These are phyloP conservation scores for Colletotrichum godetiae DNA, from an alignment of 2,329 filamentous ascomycete species.

Conservation along the genomic window DNA sequence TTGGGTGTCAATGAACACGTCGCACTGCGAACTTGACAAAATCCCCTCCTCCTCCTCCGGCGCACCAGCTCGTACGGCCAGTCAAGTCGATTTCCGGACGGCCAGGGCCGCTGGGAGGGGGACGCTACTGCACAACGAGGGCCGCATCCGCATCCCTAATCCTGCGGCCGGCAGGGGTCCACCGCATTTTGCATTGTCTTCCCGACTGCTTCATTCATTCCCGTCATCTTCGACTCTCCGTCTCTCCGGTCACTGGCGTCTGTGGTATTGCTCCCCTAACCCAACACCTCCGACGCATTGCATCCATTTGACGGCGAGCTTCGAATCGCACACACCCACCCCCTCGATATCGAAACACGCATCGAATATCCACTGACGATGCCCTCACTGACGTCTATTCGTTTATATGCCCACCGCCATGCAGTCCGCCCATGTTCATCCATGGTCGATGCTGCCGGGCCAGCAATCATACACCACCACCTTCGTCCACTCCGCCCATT, in stretches of 20 bases:
- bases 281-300: slow-evolving; percentile 13
- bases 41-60: slow-evolving; percentile 8
- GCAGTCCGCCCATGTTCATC: slow-evolving; percentile 4
- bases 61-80: slow-evolving; percentile 13
- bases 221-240: background rate
- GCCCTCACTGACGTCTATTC: slow-evolving; percentile 34
- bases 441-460: slow-evolving; percentile 15
- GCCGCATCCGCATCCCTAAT: slow-evolving; percentile 34
- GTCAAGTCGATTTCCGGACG: slow-evolving; percentile 2
- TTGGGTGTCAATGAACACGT: slow-evolving; percentile 30
- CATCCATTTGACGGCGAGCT: background rate
- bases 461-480: background rate
- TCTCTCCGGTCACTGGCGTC: slow-evolving; percentile 1
- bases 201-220: background rate
- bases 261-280: slow-evolving; percentile 16
- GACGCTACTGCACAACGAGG: slow-evolving; percentile 31
- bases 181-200: slow-evolving; percentile 17
- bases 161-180: slow-evolving; percentile 22
- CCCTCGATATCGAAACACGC: slow-evolving; percentile 6
- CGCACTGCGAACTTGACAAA: slow-evolving; percentile 6
- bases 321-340: slow-evolving; percentile 25
- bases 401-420: slow-evolving; percentile 9
- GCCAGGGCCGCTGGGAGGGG: slow-evolving; percentile 30
- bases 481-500: background rate
- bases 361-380: slow-evolving; percentile 29